These are phyloP conservation scores for Taphrina populina DNA, from an alignment of 1,139 yeast species.

Conservation along the genomic window DNA sequence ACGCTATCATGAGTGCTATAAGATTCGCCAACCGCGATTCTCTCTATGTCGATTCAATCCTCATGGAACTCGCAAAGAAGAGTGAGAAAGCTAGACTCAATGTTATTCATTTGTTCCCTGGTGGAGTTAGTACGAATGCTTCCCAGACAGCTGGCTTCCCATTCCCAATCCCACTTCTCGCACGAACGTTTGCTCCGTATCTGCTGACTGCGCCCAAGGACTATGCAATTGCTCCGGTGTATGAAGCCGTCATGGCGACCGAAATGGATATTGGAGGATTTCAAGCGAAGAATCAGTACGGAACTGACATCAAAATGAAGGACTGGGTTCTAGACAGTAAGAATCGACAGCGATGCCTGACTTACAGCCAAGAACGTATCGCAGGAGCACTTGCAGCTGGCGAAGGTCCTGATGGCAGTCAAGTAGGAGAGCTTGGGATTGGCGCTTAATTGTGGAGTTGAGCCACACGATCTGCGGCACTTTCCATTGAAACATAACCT, in stretches of 20 bases:
- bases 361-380: conserved; percentile 11
- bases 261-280: neutral
- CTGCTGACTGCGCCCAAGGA: conserved; percentile 10
- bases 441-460: conserved; percentile 2
- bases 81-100: neutral
- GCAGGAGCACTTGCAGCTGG: conserved; percentile 4
- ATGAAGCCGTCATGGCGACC: conserved; percentile 9
- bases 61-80: conserved; percentile 17
- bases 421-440: conserved; percentile 11
- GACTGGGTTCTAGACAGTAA: conserved; percentile 10
- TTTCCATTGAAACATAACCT: too few species aligned
- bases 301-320: conserved; percentile 12
- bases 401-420: conserved; percentile 7
- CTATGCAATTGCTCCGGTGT: conserved; percentile 21
- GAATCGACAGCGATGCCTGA: conserved; percentile 4
- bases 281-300: conserved; percentile 16
- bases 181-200: conserved; percentile 12
- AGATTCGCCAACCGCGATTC: conserved; percentile 20
- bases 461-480: too few species aligned
- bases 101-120: conserved; percentile 25
- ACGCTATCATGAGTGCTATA: conserved; percentile 6
- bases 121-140: conserved; percentile 10
- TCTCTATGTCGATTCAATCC: conserved; percentile 26
- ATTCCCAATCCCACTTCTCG: conserved; percentile 9
- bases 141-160: conserved; percentile 32